These are phyloP conservation scores for Lichtheimia ramosa DNA, from an alignment of 371 early-diverging fungal species.

Conservation along the genomic window DNA sequence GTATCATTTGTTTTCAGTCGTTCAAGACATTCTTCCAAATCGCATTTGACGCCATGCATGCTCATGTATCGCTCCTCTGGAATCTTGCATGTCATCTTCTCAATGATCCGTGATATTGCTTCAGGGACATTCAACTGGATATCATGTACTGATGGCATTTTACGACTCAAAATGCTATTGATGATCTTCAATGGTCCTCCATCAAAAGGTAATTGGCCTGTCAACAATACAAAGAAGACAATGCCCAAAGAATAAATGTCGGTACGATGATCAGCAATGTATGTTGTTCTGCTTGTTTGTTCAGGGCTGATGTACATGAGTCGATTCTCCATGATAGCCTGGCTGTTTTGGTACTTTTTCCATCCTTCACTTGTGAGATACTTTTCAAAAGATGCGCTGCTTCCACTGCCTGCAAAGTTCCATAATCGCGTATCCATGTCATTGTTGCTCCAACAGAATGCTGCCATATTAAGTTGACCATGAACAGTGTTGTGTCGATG, in stretches of 20 bases:
- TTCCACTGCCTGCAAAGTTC: conserved; percentile 21
- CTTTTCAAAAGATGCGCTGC: conserved; percentile 31
- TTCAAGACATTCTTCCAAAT: conserved; percentile 51
- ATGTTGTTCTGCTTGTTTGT: conserved; percentile 60
- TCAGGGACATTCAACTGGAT: conserved; percentile 53
- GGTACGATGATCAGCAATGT: conserved; percentile 55
- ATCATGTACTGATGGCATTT: conserved; percentile 42
- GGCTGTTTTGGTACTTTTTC: conserved; percentile 35
- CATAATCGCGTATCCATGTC: conserved; percentile 29
- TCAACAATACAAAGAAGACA: conserved; percentile 52
- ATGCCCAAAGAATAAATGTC: conserved; percentile 60
- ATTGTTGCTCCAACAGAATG: conserved; percentile 42
- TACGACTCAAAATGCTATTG: conserved; percentile 52
- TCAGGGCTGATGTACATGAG: conserved; percentile 48
- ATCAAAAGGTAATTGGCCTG: conserved; percentile 51
- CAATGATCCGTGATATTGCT: conserved; percentile 46
- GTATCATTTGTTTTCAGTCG: conserved; percentile 24
- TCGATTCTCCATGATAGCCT: conserved; percentile 10
- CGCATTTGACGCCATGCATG: conserved; percentile 54
- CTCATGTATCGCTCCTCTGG: conserved; percentile 59
- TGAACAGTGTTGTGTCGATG: conserved; percentile 44
- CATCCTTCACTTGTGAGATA: conserved; percentile 47
- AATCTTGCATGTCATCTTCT: conserved; percentile 62
- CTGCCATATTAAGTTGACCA: conserved; percentile 35
- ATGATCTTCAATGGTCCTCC: conserved; percentile 56